Conservation (phyloP, 306 rosid species). For the Glycyrrhiza uralensis region DNA sequence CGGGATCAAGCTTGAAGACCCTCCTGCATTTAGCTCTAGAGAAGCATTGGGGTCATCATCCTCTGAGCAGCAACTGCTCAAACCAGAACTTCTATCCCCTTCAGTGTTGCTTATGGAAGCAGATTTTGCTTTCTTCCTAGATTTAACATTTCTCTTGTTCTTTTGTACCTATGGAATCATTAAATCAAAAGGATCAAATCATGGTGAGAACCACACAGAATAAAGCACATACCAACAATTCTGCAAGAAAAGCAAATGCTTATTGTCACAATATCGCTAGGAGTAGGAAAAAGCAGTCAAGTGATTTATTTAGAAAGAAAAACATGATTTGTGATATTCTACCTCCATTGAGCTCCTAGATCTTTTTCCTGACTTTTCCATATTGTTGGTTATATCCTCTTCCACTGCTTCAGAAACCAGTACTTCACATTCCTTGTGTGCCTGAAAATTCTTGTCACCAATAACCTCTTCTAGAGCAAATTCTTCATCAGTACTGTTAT, state of each 20-base stretch:
- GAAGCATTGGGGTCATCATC: slow-evolving; percentile 63
- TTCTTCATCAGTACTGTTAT: slow-evolving; percentile 34
- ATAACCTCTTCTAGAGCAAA: slow-evolving; percentile 24
- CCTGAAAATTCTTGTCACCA: slow-evolving; percentile 26
- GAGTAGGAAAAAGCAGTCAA: not conserved
- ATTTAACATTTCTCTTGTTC: slow-evolving; percentile 42
- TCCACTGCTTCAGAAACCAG: slow-evolving; percentile 17
- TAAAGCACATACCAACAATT: not conserved
- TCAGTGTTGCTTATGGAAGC: slow-evolving; percentile 41
- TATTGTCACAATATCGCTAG: not conserved
- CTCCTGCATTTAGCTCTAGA: slow-evolving; percentile 48
- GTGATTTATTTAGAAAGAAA: not conserved
- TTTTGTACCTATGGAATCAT: slow-evolving; percentile 35
- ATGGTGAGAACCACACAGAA: not conserved
- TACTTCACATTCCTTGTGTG: slow-evolving; percentile 27
- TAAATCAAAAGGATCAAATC: slow-evolving; percentile 7
- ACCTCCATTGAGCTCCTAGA: slow-evolving; percentile 48
- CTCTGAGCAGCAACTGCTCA: slow-evolving; percentile 63
- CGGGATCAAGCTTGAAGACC: slow-evolving; percentile 39
- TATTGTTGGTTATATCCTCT: slow-evolving; percentile 13
- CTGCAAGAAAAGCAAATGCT: not conserved
- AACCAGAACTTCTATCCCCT: slow-evolving; percentile 35
- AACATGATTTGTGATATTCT: not conserved
- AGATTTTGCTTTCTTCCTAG: slow-evolving; percentile 48
- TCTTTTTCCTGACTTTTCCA: slow-evolving; percentile 46